Percentiles rank a stretch among this genome's conserved stretches.
These are phyloP conservation scores for Boletus subluridellus DNA, from an alignment of 1,284 basidiomycete genomes.

Conservation along the genomic window DNA sequence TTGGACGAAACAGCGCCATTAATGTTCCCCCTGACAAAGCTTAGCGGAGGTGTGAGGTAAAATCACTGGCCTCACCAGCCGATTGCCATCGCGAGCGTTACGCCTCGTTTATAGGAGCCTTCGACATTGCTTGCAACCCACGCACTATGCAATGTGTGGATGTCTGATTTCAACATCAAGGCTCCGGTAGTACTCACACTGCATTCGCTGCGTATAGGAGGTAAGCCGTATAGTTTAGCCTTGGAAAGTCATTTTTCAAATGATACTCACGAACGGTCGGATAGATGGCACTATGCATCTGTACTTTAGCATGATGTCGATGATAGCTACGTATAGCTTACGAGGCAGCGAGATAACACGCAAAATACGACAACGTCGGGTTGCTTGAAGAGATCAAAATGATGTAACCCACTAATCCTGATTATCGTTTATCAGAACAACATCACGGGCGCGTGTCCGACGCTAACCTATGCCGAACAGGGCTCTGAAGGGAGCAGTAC, in stretches of 20 bases:
- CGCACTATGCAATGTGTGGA: conserved; percentile 33
- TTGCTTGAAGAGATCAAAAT: conserved; percentile 48
- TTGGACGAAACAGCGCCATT: conserved; percentile 48
- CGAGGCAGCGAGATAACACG: conserved; percentile 47
- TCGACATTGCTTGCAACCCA: conserved; percentile 53
- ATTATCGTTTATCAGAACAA: conserved; percentile 1
- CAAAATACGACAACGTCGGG: conserved; percentile 44
- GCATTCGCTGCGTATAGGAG: conserved; percentile 40
- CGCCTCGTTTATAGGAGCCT: conserved; percentile 40
- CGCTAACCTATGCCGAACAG: conserved; percentile 36
- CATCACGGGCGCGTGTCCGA: background rate
- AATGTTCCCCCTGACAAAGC: conserved; percentile 38
- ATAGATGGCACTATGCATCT: conserved; percentile 41
- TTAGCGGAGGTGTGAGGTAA: background rate
- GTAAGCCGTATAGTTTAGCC: background rate
- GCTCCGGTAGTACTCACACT: conserved; percentile 36
- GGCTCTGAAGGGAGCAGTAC: conserved; percentile 13
- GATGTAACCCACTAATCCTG: conserved; percentile 48
- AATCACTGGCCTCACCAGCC: conserved; percentile 28
- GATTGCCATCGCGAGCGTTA: conserved; percentile 41
- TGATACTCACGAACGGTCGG: conserved; percentile 43
- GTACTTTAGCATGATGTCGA: conserved; percentile 2
- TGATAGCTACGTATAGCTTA: conserved; percentile 28
- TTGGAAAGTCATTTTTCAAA: conserved; percentile 6
- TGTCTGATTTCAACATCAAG: background rate